A percentile compares a stretch with the other conserved stretches of the same genome.
phyloP scores from a whole-genome alignment of 139 green algal species.

The Micractinium sp. region DNA sequence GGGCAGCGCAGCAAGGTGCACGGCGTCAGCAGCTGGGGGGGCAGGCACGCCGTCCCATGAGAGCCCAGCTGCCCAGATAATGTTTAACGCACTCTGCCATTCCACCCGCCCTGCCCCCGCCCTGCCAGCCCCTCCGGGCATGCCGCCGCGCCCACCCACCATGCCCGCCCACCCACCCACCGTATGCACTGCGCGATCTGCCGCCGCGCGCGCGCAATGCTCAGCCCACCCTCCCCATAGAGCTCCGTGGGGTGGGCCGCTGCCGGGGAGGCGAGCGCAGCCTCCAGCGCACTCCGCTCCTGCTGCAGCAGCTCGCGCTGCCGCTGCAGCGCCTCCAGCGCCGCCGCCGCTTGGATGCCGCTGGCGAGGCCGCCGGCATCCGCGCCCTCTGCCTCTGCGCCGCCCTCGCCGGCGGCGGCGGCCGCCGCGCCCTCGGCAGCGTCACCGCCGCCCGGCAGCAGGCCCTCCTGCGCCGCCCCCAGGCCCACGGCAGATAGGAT shows the following conservation, averaged over 20 bases:
- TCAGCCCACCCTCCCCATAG: constrained; percentile 43
- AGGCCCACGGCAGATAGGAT: constrained; percentile 10
- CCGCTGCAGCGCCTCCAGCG: background rate
- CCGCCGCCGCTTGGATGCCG: constrained; percentile 4
- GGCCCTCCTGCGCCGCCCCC: background rate
- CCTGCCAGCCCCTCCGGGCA: background rate
- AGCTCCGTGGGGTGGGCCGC: constrained; percentile 50
- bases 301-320: constrained; percentile 12
- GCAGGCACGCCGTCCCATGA: no score
- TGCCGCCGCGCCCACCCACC: no score
- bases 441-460: background rate
- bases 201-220: constrained; percentile 37
- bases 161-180: constrained; percentile 3
- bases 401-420: background rate
- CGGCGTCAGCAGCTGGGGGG: no score
- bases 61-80: no score
- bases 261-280: constrained; percentile 30
- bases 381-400: background rate
- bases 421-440: background rate
- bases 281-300: constrained; percentile 41
- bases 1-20: no score
- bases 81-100: background rate
- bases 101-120: background rate
- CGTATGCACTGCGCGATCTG: constrained; percentile 18
- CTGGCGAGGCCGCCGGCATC: background rate